Conservation (phyloP, 2,329 filamentous ascomycete species). For the Dothideomycetidae sp. region DNA sequence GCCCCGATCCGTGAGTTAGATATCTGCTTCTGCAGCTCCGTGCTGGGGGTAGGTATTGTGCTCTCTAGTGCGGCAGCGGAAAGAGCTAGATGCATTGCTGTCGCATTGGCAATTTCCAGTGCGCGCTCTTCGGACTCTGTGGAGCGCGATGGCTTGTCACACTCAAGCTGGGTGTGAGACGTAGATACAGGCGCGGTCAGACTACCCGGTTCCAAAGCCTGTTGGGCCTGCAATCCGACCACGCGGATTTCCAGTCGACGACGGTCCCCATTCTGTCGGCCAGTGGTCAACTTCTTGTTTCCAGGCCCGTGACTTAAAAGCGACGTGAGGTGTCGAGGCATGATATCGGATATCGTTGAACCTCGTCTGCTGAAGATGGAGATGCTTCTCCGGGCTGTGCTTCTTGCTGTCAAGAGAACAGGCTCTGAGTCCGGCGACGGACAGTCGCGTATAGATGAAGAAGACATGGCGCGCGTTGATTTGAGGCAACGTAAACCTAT, state of each 20-base stretch:
- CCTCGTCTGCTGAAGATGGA: conserved; percentile 26
- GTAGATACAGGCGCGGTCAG: conserved; percentile 21
- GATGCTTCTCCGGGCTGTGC: conserved; percentile 17
- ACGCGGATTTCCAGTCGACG: conserved; percentile 11
- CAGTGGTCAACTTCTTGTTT: conserved; percentile 2
- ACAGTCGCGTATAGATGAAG: background rate
- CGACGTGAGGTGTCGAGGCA: conserved; percentile 8
- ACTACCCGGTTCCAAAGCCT: conserved; percentile 15
- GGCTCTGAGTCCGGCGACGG: background rate
- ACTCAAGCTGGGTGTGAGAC: conserved; percentile 17
- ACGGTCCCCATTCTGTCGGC: conserved; percentile 3
- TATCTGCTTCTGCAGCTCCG: conserved; percentile 15
- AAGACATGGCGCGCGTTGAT: background rate
- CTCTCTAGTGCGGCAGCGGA: conserved; percentile 6
- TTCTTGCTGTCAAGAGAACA: background rate
- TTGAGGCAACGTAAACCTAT: background rate
- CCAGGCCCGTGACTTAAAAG: conserved; percentile 2
- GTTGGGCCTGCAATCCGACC: conserved; percentile 20
- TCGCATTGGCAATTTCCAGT: conserved; percentile 9
- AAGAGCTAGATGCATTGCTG: conserved; percentile 5
- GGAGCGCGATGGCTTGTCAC: conserved; percentile 13
- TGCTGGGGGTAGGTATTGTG: conserved; percentile 12
- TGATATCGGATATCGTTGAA: conserved; percentile 2
- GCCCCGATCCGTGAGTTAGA: conserved; percentile 26
- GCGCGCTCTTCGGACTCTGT: conserved; percentile 9